Conservation (phyloP, 306 rosid genomes). For the Cicer chorassanicum region DNA sequence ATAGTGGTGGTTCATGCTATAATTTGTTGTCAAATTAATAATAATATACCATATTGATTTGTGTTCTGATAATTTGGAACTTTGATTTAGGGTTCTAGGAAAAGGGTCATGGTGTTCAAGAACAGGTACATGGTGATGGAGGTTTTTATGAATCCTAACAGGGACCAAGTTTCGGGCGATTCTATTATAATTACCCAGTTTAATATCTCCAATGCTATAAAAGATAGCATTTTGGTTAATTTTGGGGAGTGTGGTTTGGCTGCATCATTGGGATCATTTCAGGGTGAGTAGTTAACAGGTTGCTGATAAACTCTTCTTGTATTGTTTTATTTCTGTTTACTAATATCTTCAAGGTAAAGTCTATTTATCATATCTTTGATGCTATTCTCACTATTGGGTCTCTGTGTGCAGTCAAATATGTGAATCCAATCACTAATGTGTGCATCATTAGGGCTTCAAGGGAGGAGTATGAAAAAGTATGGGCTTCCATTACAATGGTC, state of each 20-base stretch:
- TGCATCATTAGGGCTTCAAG: conserved; percentile 77
- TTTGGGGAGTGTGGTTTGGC: conserved; percentile 94
- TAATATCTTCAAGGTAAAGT: background rate
- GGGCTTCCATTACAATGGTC: conserved; percentile 82
- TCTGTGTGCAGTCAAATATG: conserved; percentile 64
- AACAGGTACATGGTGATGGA: conserved; percentile 83
- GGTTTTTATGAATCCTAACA: conserved; percentile 77
- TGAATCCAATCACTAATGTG: conserved; percentile 76
- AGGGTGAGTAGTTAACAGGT: conserved; percentile 47
- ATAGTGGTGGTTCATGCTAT: background rate
- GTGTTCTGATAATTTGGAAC: background rate
- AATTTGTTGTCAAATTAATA: background rate
- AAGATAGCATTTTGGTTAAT: conserved; percentile 72
- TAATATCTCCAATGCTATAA: conserved; percentile 71
- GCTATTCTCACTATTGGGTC: background rate
- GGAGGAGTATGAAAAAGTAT: conserved; percentile 74
- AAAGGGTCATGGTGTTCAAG: conserved; percentile 75
- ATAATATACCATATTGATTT: background rate
- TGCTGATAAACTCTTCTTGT: background rate
- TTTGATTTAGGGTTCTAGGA: background rate
- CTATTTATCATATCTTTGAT: background rate
- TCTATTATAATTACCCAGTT: conserved; percentile 68
- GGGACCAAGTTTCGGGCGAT: conserved; percentile 53
- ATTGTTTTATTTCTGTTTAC: background rate
- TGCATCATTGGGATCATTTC: conserved; percentile 72